Evolutionary conservation across 1,284 basidiomycete species (phyloP).

Genomic region (Boletus smithii): DNA sequence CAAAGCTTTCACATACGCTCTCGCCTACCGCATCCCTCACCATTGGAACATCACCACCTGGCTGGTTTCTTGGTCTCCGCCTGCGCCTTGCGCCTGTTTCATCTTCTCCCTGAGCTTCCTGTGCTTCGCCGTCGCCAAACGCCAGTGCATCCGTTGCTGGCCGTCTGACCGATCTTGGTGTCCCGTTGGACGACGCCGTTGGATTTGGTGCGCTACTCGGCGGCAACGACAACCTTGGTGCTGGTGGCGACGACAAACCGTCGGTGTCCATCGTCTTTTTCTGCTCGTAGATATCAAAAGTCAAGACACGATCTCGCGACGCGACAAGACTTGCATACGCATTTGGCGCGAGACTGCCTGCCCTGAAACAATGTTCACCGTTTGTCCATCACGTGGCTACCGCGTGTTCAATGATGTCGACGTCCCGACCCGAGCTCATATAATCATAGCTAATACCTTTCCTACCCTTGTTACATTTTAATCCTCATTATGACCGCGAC

Average conservation of each 20-base stretch:
- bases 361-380: slow-evolving; percentile 35
- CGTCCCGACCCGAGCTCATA: not conserved
- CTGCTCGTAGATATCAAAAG: slow-evolving; percentile 6
- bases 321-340: slow-evolving; percentile 20
- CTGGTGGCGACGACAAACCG: slow-evolving; percentile 42
- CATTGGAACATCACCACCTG: slow-evolving; percentile 68
- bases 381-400: slow-evolving; percentile 17
- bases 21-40: slow-evolving; percentile 93
- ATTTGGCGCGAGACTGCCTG: slow-evolving; percentile 42
- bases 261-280: slow-evolving; percentile 40
- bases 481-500: slow-evolving; percentile 21
- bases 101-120: slow-evolving; percentile 43
- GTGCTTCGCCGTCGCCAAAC: slow-evolving; percentile 55
- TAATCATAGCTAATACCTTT: no score
- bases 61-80: slow-evolving; percentile 48
- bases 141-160: slow-evolving; percentile 58
- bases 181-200: slow-evolving; percentile 44
- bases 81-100: slow-evolving; percentile 39
- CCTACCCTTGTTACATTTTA: no score
- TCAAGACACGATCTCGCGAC: slow-evolving; percentile 25
- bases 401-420: no score
- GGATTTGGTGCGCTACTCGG: slow-evolving; percentile 64
- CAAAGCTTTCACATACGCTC: slow-evolving; percentile 87
- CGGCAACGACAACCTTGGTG: slow-evolving; percentile 50
- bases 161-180: slow-evolving; percentile 41